These are phyloP conservation scores for Pichia sp. DNA, from an alignment of 1,139 yeast species.

Conservation along the genomic window DNA sequence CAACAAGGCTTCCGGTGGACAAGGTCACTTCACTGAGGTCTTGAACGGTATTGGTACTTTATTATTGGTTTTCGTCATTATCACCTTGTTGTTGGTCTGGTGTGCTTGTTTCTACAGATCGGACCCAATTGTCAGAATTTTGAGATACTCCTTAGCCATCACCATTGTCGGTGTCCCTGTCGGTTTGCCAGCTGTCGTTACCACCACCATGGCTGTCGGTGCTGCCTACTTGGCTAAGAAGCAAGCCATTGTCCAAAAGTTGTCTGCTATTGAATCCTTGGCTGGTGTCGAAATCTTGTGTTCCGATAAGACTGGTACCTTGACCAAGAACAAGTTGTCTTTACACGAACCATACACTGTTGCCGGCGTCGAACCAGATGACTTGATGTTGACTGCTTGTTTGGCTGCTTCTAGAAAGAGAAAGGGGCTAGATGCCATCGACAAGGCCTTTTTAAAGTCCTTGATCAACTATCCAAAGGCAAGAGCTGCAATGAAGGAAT, in stretches of 20 bases:
- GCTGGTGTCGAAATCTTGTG: conserved; percentile 99
- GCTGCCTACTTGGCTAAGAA: conserved; percentile 98
- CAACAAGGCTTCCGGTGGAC: conserved; percentile 89
- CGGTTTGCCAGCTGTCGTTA: conserved; percentile 98
- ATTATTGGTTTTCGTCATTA: conserved; percentile 81
- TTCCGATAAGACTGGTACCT: conserved; percentile 99
- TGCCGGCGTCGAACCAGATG: conserved; percentile 97
- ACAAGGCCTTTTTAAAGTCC: conserved; percentile 94
- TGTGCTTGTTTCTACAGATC: conserved; percentile 94
- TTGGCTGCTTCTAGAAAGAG: conserved; percentile 97
- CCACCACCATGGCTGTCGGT: conserved; percentile 99
- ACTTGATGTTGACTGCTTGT: conserved; percentile 96
- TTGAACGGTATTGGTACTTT: conserved; percentile 96
- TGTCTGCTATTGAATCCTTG: conserved; percentile 86
- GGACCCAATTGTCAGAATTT: conserved; percentile 78
- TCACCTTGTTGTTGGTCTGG: conserved; percentile 89
- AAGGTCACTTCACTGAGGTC: conserved; percentile 97
- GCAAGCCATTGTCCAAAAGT: conserved; percentile 96
- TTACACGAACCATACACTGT: conserved; percentile 99
- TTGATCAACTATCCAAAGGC: conserved; percentile 86
- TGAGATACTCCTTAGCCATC: conserved; percentile 92
- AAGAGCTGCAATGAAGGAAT: conserved; percentile 89
- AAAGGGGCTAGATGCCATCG: conserved; percentile 98
- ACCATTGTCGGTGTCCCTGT: conserved; percentile 99
- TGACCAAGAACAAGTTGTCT: conserved; percentile 94